Base-by-base conservation (phyloP, 2,329 filamentous ascomycete species). In the Sclerotinia nivalis region DNA sequence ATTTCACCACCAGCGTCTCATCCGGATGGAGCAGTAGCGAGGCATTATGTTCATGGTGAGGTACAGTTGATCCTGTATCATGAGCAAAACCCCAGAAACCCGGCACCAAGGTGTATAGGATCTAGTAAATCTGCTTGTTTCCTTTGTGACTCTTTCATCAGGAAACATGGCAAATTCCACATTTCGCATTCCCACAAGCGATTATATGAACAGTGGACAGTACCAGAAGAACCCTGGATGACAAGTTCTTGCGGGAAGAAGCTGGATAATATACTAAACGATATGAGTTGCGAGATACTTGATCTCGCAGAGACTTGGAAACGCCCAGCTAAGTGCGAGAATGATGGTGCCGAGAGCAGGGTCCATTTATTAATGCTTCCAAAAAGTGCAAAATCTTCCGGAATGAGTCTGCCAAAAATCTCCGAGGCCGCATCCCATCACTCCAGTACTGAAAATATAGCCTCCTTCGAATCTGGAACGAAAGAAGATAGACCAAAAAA, bases 11-110 rank as follows among this genome's bases (percentile, higher is more conserved):
- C 66, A 7, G 1, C 34, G n/a, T 55, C 20, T 18, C 12, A 50
- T n/a, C 71, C 66, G 13, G 2, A 20, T 34, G 71, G 72, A 13
- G 52, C 59, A 50, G 18, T 4, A 2, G 28, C 34, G 9, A 25
- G 2, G 54, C 72, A 70, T 31, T 80, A 78, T 61, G 78, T 85
- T 28, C 84, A 86, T 71, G 83, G 83, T 5, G 84, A 86, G 72
- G 80, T 86, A n/a, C 84, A 85, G 70, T 77, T 86, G 9, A 49
- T 72, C 5, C 28, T 70, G 4, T 68, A 50, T n/a, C 71, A 74
- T 43, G 69, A 72, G 4, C 28, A 58, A 56, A 6, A 69, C n/a
- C 31, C 49, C n/a, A 49, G 7, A 10, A 3, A 22, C 1, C n/a
- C 7, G 15, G 52, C 45, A 4, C 72, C 73, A 28, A 50, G 71